Base-by-base conservation (phyloP, 441 rosid species). In the Adansonia gregorii region DNA sequence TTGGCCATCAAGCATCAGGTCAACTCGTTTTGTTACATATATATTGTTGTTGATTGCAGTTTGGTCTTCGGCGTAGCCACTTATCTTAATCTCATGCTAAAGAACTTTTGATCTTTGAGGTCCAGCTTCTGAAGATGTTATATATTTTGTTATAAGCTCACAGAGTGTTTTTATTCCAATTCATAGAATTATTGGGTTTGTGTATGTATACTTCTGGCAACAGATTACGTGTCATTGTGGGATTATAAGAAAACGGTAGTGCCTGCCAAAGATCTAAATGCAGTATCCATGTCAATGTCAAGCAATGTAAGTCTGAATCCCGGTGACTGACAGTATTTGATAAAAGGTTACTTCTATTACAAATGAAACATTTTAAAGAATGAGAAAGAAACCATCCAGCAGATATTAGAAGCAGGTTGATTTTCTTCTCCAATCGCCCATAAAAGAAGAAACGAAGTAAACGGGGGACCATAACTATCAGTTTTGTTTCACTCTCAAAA, bases 41-140 rank as follows among this genome's bases (percentile, higher is more conserved):
- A 22, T 46, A 12, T 63, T 41, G 17, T 49, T 81, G 59, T 71
- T 77, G 69, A 43, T 69, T 83, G 90, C 93, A 95, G 97, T 92
- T 92, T 87, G 98, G 98, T 64, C 98, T 96, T 65, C 85, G 94
- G 49, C 89, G 95, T 11, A 92, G 98, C 88, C 98, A 93, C 58
- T 68, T 91, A 66, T 11, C 39, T 27, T 35, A 35, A 35, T 88
- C 98, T 12, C 98, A 93, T 72, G 93, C 86, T 0, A 90, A 81
- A 8, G 98, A 95, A 85, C 94, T 97, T 56, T 72, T 93, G 76
- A 87, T 95, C 82, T 95, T 93, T 76, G 98, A 95, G 85, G 93
- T 93, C 79, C 98, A 92, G 87, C 94, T 91, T 78, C 79, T 95
- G 86, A 91, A 92, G 87, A 82, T 92, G 67, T 78, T 89, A 27